Percentiles rank a stretch among this genome's conserved stretches.
Evolutionary conservation across 805 yeast species (phyloP).

Genomic region (Metschnikowia lochheadii): DNA sequence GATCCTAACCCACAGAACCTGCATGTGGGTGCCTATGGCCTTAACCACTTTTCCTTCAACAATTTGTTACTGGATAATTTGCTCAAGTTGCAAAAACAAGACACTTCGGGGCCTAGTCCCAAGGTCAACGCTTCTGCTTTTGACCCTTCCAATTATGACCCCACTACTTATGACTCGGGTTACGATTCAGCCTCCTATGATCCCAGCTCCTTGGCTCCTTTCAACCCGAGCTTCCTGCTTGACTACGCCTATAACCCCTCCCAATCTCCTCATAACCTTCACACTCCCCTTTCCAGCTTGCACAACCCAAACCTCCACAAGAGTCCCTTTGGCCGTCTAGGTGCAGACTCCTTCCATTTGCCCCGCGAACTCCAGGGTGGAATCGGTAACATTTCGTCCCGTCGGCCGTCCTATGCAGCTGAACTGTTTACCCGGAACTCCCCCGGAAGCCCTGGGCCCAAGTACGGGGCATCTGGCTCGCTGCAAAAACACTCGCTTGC

Average conservation of each 20-base stretch:
- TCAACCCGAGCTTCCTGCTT: not conserved
- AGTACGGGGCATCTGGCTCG: not conserved
- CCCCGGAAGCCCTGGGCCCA: conserved; percentile 1
- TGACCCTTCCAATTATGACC: not conserved
- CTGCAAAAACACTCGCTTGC: conserved; percentile 20
- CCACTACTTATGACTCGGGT: not conserved
- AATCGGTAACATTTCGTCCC: conserved; percentile 53
- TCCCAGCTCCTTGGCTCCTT: not conserved
- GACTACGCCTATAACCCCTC: not conserved
- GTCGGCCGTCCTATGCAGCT: conserved; percentile 75
- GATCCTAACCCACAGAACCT: not conserved
- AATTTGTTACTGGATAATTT: conserved; percentile 7
- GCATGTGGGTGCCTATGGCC: not conserved
- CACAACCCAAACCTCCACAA: not conserved
- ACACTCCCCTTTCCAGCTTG: not conserved
- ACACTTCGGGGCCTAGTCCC: not conserved
- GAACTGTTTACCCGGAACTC: conserved; percentile 47
- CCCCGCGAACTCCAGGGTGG: conserved; percentile 66
- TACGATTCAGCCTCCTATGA: not conserved
- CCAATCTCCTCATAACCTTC: not conserved
- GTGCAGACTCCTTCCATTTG: conserved; percentile 38
- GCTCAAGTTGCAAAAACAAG: conserved; percentile 5
- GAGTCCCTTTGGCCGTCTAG: not conserved
- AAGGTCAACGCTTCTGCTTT: not conserved
- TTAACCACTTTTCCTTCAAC: conserved; percentile 4